These are phyloP conservation scores for Chrysopogon serrulatus DNA, from an alignment of 176 grass and related monocot species.

Conservation along the genomic window DNA sequence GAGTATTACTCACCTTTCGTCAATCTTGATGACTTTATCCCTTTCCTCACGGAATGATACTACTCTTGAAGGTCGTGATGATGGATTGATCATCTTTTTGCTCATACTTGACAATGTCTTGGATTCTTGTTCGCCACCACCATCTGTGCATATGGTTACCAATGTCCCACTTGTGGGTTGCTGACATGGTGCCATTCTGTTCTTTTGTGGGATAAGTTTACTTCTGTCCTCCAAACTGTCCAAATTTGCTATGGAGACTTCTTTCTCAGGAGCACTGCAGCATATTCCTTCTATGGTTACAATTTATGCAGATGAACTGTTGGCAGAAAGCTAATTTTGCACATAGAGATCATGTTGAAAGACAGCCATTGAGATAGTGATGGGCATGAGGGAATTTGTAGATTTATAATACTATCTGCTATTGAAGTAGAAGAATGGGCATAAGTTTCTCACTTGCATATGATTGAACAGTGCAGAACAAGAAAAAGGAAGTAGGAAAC, in stretches of 20 bases:
- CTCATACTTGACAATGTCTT: slow-evolving; percentile 31
- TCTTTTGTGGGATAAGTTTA: slow-evolving; percentile 39
- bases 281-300: neutral
- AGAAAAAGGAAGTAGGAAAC: neutral
- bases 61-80: slow-evolving; percentile 40
- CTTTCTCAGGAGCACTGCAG: slow-evolving; percentile 30
- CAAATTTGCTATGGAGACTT: slow-evolving; percentile 11
- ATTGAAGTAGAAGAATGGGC: neutral
- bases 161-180: slow-evolving; percentile 25
- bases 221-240: neutral
- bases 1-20: slow-evolving; percentile 55
- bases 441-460: neutral
- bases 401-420: neutral
- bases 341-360: neutral
- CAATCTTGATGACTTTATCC: slow-evolving; percentile 59
- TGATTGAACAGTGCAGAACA: neutral
- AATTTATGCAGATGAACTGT: neutral
- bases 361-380: neutral
- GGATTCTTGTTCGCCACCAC: slow-evolving; percentile 14
- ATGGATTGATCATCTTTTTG: slow-evolving; percentile 31
- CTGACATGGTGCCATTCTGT: slow-evolving; percentile 40
- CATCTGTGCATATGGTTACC: slow-evolving; percentile 32
- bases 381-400: neutral
- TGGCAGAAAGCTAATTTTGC: neutral
- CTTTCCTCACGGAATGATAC: slow-evolving; percentile 49